Evolutionary conservation across 2,329 filamentous ascomycete genomes (phyloP), one percentile per base, ranked within the genome.

Genomic region (Fusarium brachygibbosum): DNA sequence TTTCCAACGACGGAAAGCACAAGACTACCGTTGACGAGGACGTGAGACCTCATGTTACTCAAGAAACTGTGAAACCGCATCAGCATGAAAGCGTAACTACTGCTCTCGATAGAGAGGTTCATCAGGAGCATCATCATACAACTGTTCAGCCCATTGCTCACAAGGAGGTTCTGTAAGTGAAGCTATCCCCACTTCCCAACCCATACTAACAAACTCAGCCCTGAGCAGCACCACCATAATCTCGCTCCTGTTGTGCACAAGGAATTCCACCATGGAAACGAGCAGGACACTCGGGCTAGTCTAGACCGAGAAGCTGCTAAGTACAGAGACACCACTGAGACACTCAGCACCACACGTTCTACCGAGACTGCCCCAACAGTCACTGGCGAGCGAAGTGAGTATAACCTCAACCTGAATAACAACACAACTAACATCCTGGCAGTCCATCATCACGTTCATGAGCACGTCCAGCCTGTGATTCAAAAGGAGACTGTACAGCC

Each of bases 81-180:
- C 78, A 84, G 40, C 89, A 91, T 57, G 88, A 92, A 74, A 79
- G 89, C n/a, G 71, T 87, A 12, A 84, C 82, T 21, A 90, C 87
- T 2, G 90, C 88, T 9, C 78, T 92, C 28, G 88, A 93, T 75
- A 87, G 86, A 70, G 90, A 93, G 72, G 81, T 92, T 6, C 90
- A 93, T 75, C 90, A 92, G 76, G 88, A 92, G 62, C 90, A 93
- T 72, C 88, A 91, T 76, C 89, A 93, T 77, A 91, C 88, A 46
- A 88, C 88, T 0, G 81, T 92, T 2, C 90, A 93, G 79, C 90
- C 90, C 0, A 79, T 93, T 25, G 44, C 70, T 14, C 61, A 67
- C 17, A 73, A 74, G 34, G 78, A 81, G 54, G 71, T 61, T 59
- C 79, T 83, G 67, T 87, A 87, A 73, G 82, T 83, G 3, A 6